Percentiles rank a stretch among this genome's conserved stretches.
phyloP scores from a whole-genome alignment of 108 stramenopile species.

The Nannochloropsis gaditana region DNA sequence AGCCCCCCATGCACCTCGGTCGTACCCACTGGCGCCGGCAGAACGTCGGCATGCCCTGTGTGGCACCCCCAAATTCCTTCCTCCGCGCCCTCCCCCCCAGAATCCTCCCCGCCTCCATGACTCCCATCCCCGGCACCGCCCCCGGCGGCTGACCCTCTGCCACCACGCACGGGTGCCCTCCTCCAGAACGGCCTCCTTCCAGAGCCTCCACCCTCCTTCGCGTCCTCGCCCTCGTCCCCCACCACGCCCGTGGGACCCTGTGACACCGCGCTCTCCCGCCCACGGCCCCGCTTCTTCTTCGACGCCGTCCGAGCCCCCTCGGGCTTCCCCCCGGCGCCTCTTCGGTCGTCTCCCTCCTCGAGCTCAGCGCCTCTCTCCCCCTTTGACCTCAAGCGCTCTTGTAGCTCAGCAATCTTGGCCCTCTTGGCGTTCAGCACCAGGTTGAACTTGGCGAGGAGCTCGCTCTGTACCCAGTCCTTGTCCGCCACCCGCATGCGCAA shows the following conservation, averaged over 20 bases:
- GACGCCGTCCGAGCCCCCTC: not conserved
- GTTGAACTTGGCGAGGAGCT: not conserved
- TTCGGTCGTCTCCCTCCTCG: not conserved
- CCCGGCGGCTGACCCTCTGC: too few species aligned
- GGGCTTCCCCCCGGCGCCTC: not conserved
- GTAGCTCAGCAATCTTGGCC: not conserved
- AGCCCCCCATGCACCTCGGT: not conserved
- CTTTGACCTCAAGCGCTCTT: not conserved
- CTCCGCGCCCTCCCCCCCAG: not conserved
- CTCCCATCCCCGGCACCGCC: not conserved
- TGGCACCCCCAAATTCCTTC: not conserved
- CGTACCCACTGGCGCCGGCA: not conserved
- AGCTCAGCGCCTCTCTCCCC: not conserved
- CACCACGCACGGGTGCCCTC: too few species aligned
- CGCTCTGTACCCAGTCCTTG: not conserved
- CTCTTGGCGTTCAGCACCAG: not conserved
- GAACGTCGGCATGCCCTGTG: not conserved
- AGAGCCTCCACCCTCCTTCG: not conserved
- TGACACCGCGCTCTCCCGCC: not conserved
- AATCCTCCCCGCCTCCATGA: not conserved
- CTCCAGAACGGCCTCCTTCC: too few species aligned
- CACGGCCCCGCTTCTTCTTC: not conserved
- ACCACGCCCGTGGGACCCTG: not conserved
- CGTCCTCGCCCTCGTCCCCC: not conserved
- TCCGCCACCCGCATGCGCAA: not conserved